Percentiles rank a stretch among this genome's conserved stretches.
phyloP scores from a whole-genome alignment of 805 yeast genomes.

The Saturnispora quitensis region DNA sequence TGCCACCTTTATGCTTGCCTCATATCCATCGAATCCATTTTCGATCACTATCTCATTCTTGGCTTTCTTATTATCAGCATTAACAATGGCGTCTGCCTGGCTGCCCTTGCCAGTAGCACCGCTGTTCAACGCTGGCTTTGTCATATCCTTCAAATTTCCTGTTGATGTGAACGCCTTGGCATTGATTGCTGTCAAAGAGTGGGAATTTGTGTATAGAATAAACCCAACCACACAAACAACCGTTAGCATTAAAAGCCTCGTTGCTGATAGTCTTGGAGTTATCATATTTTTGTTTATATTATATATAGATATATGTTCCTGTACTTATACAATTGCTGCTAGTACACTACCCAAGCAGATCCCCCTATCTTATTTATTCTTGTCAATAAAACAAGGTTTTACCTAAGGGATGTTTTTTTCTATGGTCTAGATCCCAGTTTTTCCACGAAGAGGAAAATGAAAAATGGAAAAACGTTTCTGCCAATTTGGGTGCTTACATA shows the following conservation, averaged over 20 bases:
- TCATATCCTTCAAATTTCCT: background rate
- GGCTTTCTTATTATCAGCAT: background rate
- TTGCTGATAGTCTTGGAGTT: background rate
- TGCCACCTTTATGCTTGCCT: slow-evolving; percentile 6
- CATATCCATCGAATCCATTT: slow-evolving; percentile 1
- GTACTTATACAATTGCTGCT: background rate
- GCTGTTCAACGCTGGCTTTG: background rate
- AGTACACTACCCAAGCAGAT: background rate
- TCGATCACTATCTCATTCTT: background rate
- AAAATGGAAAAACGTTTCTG: background rate
- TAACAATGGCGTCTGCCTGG: too few relatives aligned
- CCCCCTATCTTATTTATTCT: background rate
- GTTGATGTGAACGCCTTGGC: background rate
- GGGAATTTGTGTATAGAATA: background rate
- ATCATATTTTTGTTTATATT: background rate
- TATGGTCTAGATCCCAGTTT: background rate
- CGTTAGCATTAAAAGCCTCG: background rate
- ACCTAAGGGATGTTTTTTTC: background rate
- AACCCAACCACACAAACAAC: background rate
- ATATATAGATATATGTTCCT: background rate
- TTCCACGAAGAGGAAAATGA: background rate
- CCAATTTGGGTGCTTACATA: background rate
- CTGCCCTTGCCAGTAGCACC: background rate
- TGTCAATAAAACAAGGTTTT: background rate
- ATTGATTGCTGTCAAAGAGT: background rate